Evolutionary conservation across 441 rosid genomes (phyloP), one percentile per base, ranked within the genome.

Genomic region (Raphanus hybrid): DNA sequence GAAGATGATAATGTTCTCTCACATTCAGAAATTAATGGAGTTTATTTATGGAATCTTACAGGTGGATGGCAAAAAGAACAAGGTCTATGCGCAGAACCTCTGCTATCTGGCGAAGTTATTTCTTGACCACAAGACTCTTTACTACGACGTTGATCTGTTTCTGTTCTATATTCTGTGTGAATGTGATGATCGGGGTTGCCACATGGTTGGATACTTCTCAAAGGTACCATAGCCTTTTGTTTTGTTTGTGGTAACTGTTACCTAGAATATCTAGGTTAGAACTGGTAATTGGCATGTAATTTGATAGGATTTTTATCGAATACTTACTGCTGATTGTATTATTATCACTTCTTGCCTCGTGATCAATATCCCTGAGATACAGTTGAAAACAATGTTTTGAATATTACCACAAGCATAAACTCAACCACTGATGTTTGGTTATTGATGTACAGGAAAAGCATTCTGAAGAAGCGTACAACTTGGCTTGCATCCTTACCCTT

Each of bases 51-150:
- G 29, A 18, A 58, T 69, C 58, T 64, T 76, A 71, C 90, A 96
- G 99, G 91, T 96, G 66, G 99, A 96, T 84, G 99, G 99, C 18
- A 96, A 96, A 79, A 96, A 93, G 92, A 96, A 96, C 82, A 96
- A 92, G 85, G 97, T 96, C 76, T 96, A 96, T 69, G 99, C 97
- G 69, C 99, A 96, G 88, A 96, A 96, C 76, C 98, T 96, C 73
- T 96, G 98, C 83, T 93, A 92, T 83, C 82, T 96, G 84, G 99
- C 99, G 0, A 96, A 96, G 86, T 78, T 96, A 77, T 96, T 96
- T 80, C 97, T 96, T 52, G 99, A 96, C 86, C 98, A 93, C 88
- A 96, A 96, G 83, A 96, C 99, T 59, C 99, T 93, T 67, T 96
- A 96, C 34, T 29, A 29, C 34, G 34, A 29, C 34, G 34, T 29